Conservation (phyloP, 768 basidiomycete genomes). For the Dictyophora rubrovolvata region DNA sequence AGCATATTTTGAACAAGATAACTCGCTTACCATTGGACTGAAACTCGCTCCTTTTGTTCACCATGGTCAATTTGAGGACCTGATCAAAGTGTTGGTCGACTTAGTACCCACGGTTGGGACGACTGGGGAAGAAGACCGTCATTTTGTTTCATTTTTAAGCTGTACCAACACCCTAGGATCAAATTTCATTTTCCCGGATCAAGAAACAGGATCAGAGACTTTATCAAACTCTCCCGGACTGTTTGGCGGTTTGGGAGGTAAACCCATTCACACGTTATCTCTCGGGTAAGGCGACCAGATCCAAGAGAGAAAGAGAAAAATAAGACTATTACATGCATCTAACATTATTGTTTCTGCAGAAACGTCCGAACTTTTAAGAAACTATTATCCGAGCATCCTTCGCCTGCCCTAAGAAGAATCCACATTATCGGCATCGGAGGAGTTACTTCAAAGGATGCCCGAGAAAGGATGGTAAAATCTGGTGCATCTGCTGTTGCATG, state of each 20-base stretch:
- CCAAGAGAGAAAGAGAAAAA: not conserved
- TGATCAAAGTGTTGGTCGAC: constrained; percentile 36
- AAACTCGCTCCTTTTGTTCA: constrained; percentile 73
- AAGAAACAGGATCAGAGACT: constrained; percentile 22
- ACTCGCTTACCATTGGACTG: constrained; percentile 55
- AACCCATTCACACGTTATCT: constrained; percentile 61
- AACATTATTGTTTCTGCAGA: constrained; percentile 10
- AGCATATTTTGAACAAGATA: constrained; percentile 37
- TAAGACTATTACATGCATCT: not conserved
- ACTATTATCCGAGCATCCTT: constrained; percentile 35
- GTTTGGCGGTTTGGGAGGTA: constrained; percentile 69
- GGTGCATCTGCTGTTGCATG: constrained; percentile 67
- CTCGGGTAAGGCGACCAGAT: constrained; percentile 58
- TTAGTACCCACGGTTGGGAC: constrained; percentile 20
- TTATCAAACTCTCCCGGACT: constrained; percentile 31
- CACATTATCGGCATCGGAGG: constrained; percentile 77
- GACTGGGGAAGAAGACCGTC: constrained; percentile 15
- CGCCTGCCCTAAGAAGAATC: constrained; percentile 36
- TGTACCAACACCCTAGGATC: constrained; percentile 77
- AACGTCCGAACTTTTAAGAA: constrained; percentile 37
- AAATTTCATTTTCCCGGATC: constrained; percentile 51
- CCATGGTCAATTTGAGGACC: constrained; percentile 46
- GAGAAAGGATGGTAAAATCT: constrained; percentile 57
- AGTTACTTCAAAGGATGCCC: constrained; percentile 51
- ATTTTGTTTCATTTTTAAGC: constrained; percentile 63